Evolutionary conservation across 805 yeast species (phyloP), one percentile per base, ranked within the genome.

Genomic region (Lipomyces anomalus): DNA sequence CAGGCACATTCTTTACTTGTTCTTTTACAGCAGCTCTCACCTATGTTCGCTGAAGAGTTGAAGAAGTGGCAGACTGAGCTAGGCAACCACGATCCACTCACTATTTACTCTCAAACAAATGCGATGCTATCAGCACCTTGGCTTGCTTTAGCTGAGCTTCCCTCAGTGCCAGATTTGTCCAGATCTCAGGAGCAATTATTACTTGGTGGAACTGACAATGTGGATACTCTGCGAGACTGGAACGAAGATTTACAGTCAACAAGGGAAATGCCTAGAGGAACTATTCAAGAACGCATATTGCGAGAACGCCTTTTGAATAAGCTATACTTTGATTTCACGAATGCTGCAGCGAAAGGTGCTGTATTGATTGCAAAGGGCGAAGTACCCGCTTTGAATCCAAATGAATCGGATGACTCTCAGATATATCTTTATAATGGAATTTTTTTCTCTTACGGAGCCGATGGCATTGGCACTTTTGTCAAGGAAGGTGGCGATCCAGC

Each of bases 241-340:
- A 88, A 88, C 63, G 95, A 84, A 55, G 97, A 92, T 57, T 79
- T 79, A 60, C 97, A 92, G 69, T 73, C 86, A 2, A 73, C 86
- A 39, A 76, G 79, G 52, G 96, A 88, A 54, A 71, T 87, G 50
- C 79, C 87, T 26, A 52, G 53, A 29, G 60, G 70, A 1, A 63
- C 75, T 21, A 65, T 86, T 43, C 76, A 75, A 44, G 88, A 84
- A 50, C 75, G 89, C 51, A 71, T 87, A 40, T 67, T 80, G 38
- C 75, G 89, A 56, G 98, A 92, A 61, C 78, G 81, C 55, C 65
- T 87, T 43, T 67, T 87, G 47, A 78, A 79, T 61, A 82, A 82
- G 60, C 73, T 81, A 22, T 72, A 83, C 38, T 78, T 74, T 57
- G 95, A 86, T 38, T 92, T 90, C 67, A 78, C 88, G 22, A 69